These are phyloP conservation scores for Scedosporium aurantiacum DNA, from an alignment of 2,329 filamentous ascomycete genomes.

Conservation along the genomic window DNA sequence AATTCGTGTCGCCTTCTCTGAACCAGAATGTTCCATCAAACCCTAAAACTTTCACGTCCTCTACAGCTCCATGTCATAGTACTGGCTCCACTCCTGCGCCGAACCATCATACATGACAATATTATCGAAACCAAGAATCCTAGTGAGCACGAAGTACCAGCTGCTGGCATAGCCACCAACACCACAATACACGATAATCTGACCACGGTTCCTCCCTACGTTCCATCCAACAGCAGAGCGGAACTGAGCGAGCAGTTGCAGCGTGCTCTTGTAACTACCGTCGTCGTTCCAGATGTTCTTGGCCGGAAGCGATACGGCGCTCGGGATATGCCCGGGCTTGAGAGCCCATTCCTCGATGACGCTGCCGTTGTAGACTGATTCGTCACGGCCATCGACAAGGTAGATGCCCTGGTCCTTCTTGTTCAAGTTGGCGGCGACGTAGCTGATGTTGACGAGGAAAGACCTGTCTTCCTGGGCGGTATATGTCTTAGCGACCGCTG, in stretches of 20 bases:
- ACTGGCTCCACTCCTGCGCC: slow-evolving; percentile 4
- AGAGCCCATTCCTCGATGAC: slow-evolving; percentile 1
- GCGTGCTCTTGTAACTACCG: neutral
- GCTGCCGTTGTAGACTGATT: slow-evolving; percentile 2
- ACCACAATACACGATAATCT: slow-evolving; percentile 6
- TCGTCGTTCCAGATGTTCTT: slow-evolving; percentile 1
- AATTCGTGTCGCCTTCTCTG: too few species aligned
- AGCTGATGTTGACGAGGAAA: slow-evolving; percentile 6
- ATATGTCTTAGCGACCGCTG: neutral
- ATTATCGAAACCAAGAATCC: slow-evolving; percentile 3
- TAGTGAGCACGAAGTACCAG: slow-evolving; percentile 5
- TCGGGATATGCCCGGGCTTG: slow-evolving; percentile 1
- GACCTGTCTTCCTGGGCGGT: neutral
- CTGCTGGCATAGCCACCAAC: slow-evolving; percentile 3
- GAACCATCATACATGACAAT: slow-evolving; percentile 6
- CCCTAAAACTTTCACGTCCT: neutral
- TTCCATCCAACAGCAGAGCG: neutral
- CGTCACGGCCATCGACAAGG: slow-evolving; percentile 3
- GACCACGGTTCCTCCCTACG: neutral
- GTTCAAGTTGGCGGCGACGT: slow-evolving; percentile 3
- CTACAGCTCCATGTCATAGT: slow-evolving; percentile 2
- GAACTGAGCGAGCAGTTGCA: neutral
- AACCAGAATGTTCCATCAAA: neutral
- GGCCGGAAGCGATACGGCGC: slow-evolving; percentile 1
- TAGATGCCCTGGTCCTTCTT: neutral